These are phyloP conservation scores for Trichoderma lentiforme DNA, from an alignment of 2,329 filamentous ascomycete genomes.

Conservation along the genomic window DNA sequence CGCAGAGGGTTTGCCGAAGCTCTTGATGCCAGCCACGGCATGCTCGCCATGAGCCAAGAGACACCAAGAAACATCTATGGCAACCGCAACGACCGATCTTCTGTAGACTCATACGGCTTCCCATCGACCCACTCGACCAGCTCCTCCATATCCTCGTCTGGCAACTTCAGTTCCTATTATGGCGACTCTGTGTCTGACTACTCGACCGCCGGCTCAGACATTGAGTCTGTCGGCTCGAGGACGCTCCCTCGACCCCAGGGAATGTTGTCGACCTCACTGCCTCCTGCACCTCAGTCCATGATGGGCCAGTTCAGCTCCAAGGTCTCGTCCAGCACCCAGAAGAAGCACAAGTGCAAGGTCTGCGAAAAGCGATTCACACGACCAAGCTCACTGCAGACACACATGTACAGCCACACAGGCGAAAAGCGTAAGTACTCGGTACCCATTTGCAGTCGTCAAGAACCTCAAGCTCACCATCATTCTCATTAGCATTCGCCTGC, in stretches of 20 bases:
- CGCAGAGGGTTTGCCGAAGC: constrained; percentile 78
- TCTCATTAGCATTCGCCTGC: constrained; percentile 74
- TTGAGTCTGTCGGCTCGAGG: constrained; percentile 74
- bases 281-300: constrained; percentile 90
- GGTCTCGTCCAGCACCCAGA: constrained; percentile 90
- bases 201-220: constrained; percentile 82
- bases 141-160: constrained; percentile 87
- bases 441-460: too few relatives aligned
- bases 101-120: constrained; percentile 87
- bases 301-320: constrained; percentile 99
- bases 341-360: constrained; percentile 99
- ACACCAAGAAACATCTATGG: constrained; percentile 89
- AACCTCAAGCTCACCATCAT: not conserved
- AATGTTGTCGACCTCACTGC: constrained; percentile 57
- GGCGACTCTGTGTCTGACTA: constrained; percentile 89
- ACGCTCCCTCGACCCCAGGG: constrained; percentile 78
- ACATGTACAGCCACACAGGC: constrained; percentile 98
- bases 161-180: constrained; percentile 80
- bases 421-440: constrained; percentile 78
- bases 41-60: constrained; percentile 94
- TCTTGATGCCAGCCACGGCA: constrained; percentile 87
- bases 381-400: constrained; percentile 90
- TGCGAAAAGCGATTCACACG: constrained; percentile 97
- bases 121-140: constrained; percentile 78
- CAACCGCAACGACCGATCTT: constrained; percentile 62